Conservation (phyloP, 495 filamentous ascomycete species). For the Podospora didyma region DNA sequence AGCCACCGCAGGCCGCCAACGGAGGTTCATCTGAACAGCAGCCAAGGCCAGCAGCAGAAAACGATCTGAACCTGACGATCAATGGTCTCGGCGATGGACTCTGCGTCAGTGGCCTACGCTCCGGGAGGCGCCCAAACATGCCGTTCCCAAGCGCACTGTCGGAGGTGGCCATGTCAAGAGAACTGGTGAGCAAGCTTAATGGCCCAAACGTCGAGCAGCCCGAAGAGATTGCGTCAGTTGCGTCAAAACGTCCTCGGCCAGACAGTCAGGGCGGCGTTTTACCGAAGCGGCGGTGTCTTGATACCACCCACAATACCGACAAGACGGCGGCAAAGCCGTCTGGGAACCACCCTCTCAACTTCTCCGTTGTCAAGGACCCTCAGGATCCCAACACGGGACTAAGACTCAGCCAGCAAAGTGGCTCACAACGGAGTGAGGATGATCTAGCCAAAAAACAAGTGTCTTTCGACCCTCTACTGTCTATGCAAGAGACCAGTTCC, state of each 20-base stretch:
- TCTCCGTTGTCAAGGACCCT: conserved; percentile 77
- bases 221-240: background rate
- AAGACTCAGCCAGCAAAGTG: conserved; percentile 64
- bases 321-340: conserved; percentile 16
- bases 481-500: conserved; percentile 11
- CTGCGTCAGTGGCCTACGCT: conserved; percentile 18
- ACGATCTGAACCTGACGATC: conserved; percentile 3
- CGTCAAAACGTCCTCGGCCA: conserved; percentile 7
- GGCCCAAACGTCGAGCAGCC: background rate
- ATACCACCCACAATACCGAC: background rate
- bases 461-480: conserved; percentile 27
- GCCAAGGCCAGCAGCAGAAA: background rate
- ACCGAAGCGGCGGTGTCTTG: conserved; percentile 6
- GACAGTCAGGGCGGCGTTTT: background rate
- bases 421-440: conserved; percentile 38
- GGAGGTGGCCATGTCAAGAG: conserved; percentile 3
- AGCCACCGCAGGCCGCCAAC: background rate
- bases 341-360: conserved; percentile 48
- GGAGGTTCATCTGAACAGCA: background rate
- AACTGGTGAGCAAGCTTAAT: background rate
- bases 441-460: conserved; percentile 34
- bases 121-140: conserved; percentile 17
- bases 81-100: conserved; percentile 7
- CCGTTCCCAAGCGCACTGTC: conserved; percentile 9
- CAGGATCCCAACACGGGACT: conserved; percentile 60